Base-by-base conservation (phyloP, 805 yeast genomes). In the Saccharomycopsis amapae region DNA sequence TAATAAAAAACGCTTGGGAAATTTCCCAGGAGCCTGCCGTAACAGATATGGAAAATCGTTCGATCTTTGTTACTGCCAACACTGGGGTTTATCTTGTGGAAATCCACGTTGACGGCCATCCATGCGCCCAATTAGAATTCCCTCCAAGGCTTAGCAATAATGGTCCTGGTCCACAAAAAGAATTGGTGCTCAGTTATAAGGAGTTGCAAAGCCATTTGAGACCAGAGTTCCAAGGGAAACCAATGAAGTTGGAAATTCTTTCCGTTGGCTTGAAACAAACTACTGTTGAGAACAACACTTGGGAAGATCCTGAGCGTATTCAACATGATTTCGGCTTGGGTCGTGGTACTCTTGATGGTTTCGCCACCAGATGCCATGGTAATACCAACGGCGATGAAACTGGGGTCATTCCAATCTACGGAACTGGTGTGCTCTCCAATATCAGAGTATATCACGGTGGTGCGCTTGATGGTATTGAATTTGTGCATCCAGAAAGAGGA, bases 401-500 rank as follows among this genome's bases (percentile, higher is more conserved):
- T 19, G 56, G 55, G 10, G 39, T 60, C 5, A 58, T 60, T 4
- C 62, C 66, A 3, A 65, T 70, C 49, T 66, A 69, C 53, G 51
- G 52, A 12, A 55, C 57, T 5, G 32, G 15, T 9, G 33, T 32
- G 2, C 65, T 84, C 2, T 61, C 58, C n/a, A 69, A 68, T 40
- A 72, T 88, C 1, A 71, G 86, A 46, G 72, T 88, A 0, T 81
- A 76, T 53, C 77, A 80, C 53, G 96, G 96, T 2, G 60, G 64
- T 19, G 94, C 95, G 0, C 62, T 93, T 18, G 96, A 89, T 62
- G 97, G 97, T 4, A 55, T 90, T 13, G 76, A 78, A 46, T 71
- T 88, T 28, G 67, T 60, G 53, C 67, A 48, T 20, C 12, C 30
- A 26, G 30, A 31, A 31, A 10, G 6, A 31, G 35, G 35, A 5